Percentiles rank a stretch among this genome's conserved stretches.
phyloP scores from a whole-genome alignment of 148 eudicot genomes.

The Silene uniflora region DNA sequence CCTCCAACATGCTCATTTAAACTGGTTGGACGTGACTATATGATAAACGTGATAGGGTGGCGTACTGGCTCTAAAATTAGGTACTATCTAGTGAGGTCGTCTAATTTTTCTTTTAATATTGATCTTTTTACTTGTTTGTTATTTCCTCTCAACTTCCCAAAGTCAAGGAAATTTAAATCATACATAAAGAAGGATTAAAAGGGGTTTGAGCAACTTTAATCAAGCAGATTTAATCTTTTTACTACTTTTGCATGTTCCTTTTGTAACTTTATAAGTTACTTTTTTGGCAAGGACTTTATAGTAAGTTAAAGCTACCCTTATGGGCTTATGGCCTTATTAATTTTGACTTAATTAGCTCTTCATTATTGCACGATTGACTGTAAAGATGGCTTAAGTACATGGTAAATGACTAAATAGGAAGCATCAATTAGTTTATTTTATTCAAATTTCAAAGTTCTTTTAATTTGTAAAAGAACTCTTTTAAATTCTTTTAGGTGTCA shows the following conservation, averaged over 20 bases:
- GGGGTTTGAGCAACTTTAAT: background rate
- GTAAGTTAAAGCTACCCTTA: background rate
- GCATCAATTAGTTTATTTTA: background rate
- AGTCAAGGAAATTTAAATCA: background rate
- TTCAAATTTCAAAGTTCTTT: background rate
- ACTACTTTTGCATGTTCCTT: background rate
- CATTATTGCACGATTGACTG: background rate
- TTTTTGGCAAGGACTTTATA: background rate
- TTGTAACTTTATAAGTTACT: background rate
- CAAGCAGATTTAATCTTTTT: background rate
- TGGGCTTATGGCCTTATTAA: background rate
- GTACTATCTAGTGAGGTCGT: no score
- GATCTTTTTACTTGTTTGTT: background rate
- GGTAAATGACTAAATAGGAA: background rate
- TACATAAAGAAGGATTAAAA: background rate
- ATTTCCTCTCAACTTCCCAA: background rate
- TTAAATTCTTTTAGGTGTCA: background rate
- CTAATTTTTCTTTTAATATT: no score
- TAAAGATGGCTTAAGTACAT: background rate
- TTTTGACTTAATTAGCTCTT: background rate
- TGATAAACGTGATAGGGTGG: no score
- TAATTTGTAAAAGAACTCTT: background rate
- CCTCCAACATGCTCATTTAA: no score
- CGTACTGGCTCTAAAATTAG: no score
- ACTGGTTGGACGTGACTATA: no score